Base-by-base conservation (phyloP, 768 basidiomycete species). In the Tubosaeta sp. region DNA sequence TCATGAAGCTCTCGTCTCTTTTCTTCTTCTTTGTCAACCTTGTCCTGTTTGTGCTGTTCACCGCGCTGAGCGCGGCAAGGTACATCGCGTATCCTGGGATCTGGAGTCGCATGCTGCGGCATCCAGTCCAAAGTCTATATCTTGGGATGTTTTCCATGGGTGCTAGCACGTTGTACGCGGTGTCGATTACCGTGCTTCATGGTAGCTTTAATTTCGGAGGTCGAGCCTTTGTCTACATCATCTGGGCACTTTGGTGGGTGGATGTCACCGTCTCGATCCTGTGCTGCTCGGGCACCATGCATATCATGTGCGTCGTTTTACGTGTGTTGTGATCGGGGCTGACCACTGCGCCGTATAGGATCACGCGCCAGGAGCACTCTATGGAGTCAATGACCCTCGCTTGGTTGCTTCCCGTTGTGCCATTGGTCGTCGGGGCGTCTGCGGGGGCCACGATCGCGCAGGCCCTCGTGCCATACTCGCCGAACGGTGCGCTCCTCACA, bases 371-470 rank as follows among this genome's bases (percentile, higher is more conserved):
- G 18, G 69, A 71, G 6, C 83, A 89, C 60, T 67, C 80, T 0
- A 59, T 83, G 6, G 70, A 76, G 38, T 61, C 69, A 2, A 78
- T 89, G 76, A 81, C 81, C 0, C 69, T 83, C 21, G 64, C 74
- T 19, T 90, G 88, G 87, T 71, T 90, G 8, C 81, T 91, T 27
- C 90, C 90, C 0, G 78, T 88, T 11, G 84, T 91, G 3, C 80
- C 88, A 0, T 74, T 85, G 14, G 77, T 86, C 39, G 89, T 91
- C 61, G 80, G 79, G 2, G 75, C 86, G 1, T 84, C 89, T 1
- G 73, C 81, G 0, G 88, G 88, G 1, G 84, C 77, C 1, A 65
- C 83, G 36, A 64, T 90, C 21, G 80, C 81, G 0, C 59, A 66
- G 2, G 71, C 80, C 4, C 63, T 91, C 4, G 55, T 72, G 10